phyloP scores from a whole-genome alignment of 129 eudicot genomes.

The Arctium minus region DNA sequence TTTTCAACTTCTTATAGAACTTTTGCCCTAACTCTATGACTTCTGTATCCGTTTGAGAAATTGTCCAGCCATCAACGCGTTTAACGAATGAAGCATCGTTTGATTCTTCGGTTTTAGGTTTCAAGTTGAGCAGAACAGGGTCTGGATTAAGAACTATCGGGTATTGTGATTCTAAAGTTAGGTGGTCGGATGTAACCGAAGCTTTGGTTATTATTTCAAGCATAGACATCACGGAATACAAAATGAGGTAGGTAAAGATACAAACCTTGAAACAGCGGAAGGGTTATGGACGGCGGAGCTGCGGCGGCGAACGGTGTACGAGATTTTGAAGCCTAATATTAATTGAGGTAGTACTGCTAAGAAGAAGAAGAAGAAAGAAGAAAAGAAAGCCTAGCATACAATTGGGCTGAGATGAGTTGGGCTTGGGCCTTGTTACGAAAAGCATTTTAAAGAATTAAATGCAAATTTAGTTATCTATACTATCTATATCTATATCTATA shows the following conservation, averaged over 20 bases:
- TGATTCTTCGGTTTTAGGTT: constrained; percentile 26
- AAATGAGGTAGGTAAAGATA: background rate
- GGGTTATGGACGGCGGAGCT: background rate
- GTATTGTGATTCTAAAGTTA: constrained; percentile 16
- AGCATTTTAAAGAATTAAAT: too few species aligned
- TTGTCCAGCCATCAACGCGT: constrained; percentile 39
- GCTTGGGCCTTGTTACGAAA: too few species aligned
- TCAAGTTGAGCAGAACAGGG: constrained; percentile 26
- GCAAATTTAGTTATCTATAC: too few species aligned
- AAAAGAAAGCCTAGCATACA: too few species aligned
- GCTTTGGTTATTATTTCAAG: constrained; percentile 53
- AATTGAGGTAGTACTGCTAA: background rate
- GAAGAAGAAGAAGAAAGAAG: background rate
- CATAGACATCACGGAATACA: constrained; percentile 36
- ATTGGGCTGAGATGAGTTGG: too few species aligned
- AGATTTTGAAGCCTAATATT: background rate
- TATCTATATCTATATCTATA: too few species aligned
- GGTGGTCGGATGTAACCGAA: constrained; percentile 14
- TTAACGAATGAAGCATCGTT: constrained; percentile 23
- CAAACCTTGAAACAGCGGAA: background rate
- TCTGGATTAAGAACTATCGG: constrained; percentile 48
- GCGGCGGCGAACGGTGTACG: background rate
- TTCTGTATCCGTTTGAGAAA: constrained; percentile 29
- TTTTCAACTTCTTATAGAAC: constrained; percentile 31
- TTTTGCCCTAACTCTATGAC: constrained; percentile 25